Conservation (phyloP, 495 filamentous ascomycete species). For the Talaromyces wortmannii region DNA sequence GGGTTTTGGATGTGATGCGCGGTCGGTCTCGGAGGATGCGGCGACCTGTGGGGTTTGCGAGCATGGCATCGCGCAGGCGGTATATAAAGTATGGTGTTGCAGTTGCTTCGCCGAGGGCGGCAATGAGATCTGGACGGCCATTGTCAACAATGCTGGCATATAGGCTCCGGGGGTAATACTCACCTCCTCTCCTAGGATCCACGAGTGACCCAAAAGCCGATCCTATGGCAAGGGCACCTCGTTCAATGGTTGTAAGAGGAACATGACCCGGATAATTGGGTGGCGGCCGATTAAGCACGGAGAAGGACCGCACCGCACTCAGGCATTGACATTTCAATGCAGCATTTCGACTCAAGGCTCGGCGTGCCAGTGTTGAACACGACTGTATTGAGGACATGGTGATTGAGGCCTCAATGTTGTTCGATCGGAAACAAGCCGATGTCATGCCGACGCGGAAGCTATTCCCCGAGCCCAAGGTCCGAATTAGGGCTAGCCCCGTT, state of each 20-base stretch:
- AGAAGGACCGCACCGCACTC: slow-evolving; percentile 44
- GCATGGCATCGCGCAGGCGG: slow-evolving; percentile 88
- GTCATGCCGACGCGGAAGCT: neutral
- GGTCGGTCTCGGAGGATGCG: slow-evolving; percentile 88
- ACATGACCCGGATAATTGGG: slow-evolving; percentile 80
- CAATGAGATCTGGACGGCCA: slow-evolving; percentile 69
- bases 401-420: neutral
- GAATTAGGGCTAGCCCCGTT: neutral
- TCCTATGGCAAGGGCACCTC: slow-evolving; percentile 69
- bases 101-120: slow-evolving; percentile 86
- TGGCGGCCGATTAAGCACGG: slow-evolving; percentile 70
- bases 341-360: neutral
- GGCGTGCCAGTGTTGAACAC: neutral
- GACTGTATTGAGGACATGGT: neutral
- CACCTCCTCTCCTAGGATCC: slow-evolving; percentile 73
- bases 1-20: slow-evolving; percentile 73
- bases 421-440: neutral
- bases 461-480: neutral
- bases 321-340: neutral
- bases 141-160: neutral
- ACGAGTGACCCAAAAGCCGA: slow-evolving; percentile 74
- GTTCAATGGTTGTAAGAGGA: slow-evolving; percentile 73
- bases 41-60: slow-evolving; percentile 72
- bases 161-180: slow-evolving; percentile 1
- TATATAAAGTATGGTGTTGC: slow-evolving; percentile 93